Evolutionary conservation across 768 basidiomycete species (phyloP).

Genomic region (Tricholomella constricta): DNA sequence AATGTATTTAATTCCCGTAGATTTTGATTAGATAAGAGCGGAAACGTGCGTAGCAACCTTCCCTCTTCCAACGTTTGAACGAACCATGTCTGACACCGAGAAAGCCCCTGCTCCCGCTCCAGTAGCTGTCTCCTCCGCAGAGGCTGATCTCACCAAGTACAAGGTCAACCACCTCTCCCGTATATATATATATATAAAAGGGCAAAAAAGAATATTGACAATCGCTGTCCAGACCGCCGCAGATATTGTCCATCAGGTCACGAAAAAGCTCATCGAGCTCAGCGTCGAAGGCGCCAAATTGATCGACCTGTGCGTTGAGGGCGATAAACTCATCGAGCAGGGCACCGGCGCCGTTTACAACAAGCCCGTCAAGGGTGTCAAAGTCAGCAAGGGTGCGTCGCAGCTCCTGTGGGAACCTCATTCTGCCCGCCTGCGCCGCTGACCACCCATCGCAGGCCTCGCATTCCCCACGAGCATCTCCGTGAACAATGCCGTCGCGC

Average conservation of each 20-base stretch:
- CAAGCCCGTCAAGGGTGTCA: conserved; percentile 86
- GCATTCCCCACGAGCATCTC: conserved; percentile 95
- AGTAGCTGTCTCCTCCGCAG: conserved; percentile 57
- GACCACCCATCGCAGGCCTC: conserved; percentile 53
- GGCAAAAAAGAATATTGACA: conserved; percentile 26
- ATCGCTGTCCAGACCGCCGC: conserved; percentile 69
- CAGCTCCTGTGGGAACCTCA: conserved; percentile 3
- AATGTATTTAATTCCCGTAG: no score
- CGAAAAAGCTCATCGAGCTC: conserved; percentile 81
- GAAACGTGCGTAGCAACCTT: not conserved
- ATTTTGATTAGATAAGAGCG: conserved; percentile 26
- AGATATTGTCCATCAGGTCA: conserved; percentile 83
- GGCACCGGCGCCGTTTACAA: conserved; percentile 86
- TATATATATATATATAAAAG: not conserved
- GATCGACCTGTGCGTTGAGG: conserved; percentile 89
- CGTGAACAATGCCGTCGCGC: conserved; percentile 93
- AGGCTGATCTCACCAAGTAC: conserved; percentile 84
- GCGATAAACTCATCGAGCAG: conserved; percentile 90
- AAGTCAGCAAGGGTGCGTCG: conserved; percentile 79
- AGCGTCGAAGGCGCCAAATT: conserved; percentile 82
- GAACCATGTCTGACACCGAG: conserved; percentile 63
- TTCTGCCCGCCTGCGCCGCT: not conserved
- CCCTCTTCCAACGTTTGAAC: conserved; percentile 14
- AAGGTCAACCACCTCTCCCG: conserved; percentile 52
- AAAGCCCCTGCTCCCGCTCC: conserved; percentile 40